These are phyloP conservation scores for Pneumocystis jirovecii DNA, from an alignment of 1,139 yeast species.

Conservation along the genomic window DNA sequence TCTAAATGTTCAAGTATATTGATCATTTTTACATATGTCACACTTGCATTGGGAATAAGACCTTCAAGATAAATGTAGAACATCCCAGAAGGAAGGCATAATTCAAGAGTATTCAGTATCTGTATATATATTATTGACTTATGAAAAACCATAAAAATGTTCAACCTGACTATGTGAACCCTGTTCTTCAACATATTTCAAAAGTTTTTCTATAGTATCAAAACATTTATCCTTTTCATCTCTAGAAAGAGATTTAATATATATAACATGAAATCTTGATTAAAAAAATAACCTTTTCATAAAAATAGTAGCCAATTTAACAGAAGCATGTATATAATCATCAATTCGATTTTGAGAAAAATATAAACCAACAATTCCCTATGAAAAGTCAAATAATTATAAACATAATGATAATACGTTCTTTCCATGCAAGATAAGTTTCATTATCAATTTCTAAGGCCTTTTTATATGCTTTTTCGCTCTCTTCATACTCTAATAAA, in stretches of 20 bases:
- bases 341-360: conserved; percentile 31
- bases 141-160: conserved; percentile 15
- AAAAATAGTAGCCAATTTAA: conserved; percentile 18
- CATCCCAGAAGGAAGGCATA: conserved; percentile 48
- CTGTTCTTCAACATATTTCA: conserved; percentile 20
- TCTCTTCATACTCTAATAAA: conserved; percentile 29
- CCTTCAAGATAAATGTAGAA: conserved; percentile 44
- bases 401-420: not conserved
- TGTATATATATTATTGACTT: not conserved
- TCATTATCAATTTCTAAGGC: conserved; percentile 46
- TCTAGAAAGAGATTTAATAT: not conserved
- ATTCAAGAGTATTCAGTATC: conserved; percentile 35
- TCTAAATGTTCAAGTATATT: conserved; percentile 34
- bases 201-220: conserved; percentile 11
- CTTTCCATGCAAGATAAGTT: conserved; percentile 58
- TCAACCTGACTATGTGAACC: conserved; percentile 15
- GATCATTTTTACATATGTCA: conserved; percentile 38
- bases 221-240: conserved; percentile 13
- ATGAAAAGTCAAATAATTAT: not conserved
- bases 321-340: conserved; percentile 26
- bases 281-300: conserved; percentile 9
- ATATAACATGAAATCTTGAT: not conserved
- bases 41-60: conserved; percentile 37
- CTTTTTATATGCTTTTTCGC: conserved; percentile 35
- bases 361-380: conserved; percentile 48